A percentile compares a stretch with the other conserved stretches of the same genome.
phyloP scores from a whole-genome alignment of 2,329 filamentous ascomycete genomes.

The Ophiostoma tasmaniense region DNA sequence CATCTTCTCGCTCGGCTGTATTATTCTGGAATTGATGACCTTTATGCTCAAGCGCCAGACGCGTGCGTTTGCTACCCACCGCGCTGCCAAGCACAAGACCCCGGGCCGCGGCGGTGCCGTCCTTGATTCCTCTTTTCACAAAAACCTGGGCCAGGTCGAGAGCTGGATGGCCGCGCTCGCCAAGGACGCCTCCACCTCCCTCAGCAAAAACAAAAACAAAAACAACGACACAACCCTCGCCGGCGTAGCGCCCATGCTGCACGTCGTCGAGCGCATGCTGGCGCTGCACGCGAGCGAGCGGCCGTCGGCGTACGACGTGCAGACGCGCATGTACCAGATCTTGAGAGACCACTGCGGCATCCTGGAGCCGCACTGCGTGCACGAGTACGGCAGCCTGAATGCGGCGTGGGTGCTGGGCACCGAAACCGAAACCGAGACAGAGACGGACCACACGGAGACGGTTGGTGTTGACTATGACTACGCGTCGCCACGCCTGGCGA shows the following conservation, averaged over 20 bases:
- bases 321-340: conserved; percentile 44
- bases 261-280: conserved; percentile 47
- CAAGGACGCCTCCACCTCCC: conserved; percentile 40
- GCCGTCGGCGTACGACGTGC: conserved; percentile 44
- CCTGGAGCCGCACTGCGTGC: conserved; percentile 46
- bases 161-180: conserved; percentile 57
- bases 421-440: background rate
- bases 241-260: conserved; percentile 45
- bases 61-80: conserved; percentile 57
- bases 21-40: conserved; percentile 63
- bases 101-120: conserved; percentile 51
- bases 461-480: background rate
- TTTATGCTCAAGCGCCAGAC: conserved; percentile 61
- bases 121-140: conserved; percentile 63
- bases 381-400: conserved; percentile 33
- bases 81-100: conserved; percentile 55
- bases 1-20: conserved; percentile 63
- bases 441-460: no score
- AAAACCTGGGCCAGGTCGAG: conserved; percentile 59
- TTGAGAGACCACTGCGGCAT: conserved; percentile 41
- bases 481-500: background rate
- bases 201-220: conserved; percentile 21
- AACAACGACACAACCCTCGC: conserved; percentile 37
- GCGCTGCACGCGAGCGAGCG: conserved; percentile 42
- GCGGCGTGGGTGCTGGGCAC: conserved; percentile 9